Conservation (phyloP, 139 green algal genomes). For the Eudorina sp. region DNA sequence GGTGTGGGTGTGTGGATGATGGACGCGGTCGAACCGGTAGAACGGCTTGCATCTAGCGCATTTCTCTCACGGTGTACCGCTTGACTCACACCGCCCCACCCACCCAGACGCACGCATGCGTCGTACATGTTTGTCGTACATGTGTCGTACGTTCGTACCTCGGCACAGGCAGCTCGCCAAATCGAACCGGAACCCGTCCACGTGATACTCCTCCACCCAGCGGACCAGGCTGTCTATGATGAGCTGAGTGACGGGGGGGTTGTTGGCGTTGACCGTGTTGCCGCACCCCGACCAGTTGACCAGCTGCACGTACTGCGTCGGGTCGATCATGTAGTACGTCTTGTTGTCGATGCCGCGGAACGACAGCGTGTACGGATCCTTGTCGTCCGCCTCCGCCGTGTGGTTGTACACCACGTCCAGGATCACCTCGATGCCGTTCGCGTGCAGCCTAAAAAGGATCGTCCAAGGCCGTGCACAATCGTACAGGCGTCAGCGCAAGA, state of each 20-base stretch:
- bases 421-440: conserved; percentile 89
- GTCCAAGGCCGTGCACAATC: too few relatives aligned
- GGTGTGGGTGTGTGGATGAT: too few relatives aligned
- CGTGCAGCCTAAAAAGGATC: conserved; percentile 86
- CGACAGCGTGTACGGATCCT: conserved; percentile 40
- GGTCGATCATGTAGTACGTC: conserved; percentile 90
- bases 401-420: conserved; percentile 98
- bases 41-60: too few relatives aligned
- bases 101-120: too few relatives aligned
- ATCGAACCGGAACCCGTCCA: conserved; percentile 98
- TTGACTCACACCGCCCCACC: too few relatives aligned
- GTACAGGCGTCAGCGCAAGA: too few relatives aligned
- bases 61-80: too few relatives aligned
- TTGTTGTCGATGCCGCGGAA: conserved; percentile 83
- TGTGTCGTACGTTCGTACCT: too few relatives aligned
- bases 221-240: conserved; percentile 88
- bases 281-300: conserved; percentile 93
- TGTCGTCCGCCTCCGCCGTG: conserved; percentile 89
- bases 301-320: conserved; percentile 66
- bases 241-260: conserved; percentile 79
- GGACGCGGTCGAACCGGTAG: too few relatives aligned
- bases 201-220: conserved; percentile 90
- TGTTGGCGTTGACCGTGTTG: conserved; percentile 93
- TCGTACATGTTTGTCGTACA: too few relatives aligned
- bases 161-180: conserved; percentile 92